Base-by-base conservation (phyloP, 306 rosid genomes). In the Cicer bijugum region DNA sequence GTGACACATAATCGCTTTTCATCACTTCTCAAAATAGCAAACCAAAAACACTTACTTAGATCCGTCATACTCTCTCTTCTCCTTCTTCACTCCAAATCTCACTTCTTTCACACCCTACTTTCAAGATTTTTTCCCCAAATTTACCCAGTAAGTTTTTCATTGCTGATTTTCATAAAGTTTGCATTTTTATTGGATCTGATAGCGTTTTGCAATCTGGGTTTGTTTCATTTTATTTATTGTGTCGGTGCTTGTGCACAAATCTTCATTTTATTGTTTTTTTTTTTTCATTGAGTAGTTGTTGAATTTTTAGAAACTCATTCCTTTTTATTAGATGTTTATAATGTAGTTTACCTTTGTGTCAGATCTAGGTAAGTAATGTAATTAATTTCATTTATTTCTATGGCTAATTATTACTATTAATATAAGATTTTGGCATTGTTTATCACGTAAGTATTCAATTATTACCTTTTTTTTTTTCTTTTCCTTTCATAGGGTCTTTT, bases 21-120 rank as follows among this genome's bases (percentile, higher is more conserved):
- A 1, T 14, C 81, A 63, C 74, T 81, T 51, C 81, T 72, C 50
- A 45, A 81, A 75, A 75, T 81, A 81, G 84, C 61, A 63, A n/a
- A 33, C 42, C 48, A 52, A 20, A 19, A 69, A 28, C 35, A 28
- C 35, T 28, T 69, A 55, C 78, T 63, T 59, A 76, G 80, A 81
- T 81, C 84, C 72, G 47, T 28, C 35, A 69, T 44, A 53, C 47
- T 37, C 11, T 35, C 61, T 58, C 43, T 19, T 77, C 45, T 47
- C 52, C 28, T 50, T 64, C 80, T 60, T 11, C 69, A 66, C 84
- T 60, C 67, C 75, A 40, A 77, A 77, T 72, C 79, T 71, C 55
- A 59, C 67, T 74, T 20, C 51, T 51, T 8, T 43, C 71, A 57
- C 55, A 57, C 70, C 69, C 69, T 67, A 79, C 52, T 53, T 59